Base-by-base conservation (phyloP, 2,329 filamentous ascomycete genomes). In the Trichoderma sp. region DNA sequence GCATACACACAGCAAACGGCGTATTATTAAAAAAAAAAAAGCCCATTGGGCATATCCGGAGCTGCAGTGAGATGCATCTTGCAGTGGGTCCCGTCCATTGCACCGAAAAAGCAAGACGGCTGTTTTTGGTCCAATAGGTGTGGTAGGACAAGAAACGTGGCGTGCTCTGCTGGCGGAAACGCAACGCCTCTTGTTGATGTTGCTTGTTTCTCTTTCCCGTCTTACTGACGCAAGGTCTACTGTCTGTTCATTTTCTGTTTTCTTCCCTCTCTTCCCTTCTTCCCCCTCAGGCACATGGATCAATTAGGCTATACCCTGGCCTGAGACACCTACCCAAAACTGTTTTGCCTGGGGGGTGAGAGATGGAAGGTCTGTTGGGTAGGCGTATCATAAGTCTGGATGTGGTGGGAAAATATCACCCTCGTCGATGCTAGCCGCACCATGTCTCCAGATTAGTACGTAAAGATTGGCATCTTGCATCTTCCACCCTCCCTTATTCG, bases 101-200 rank as follows among this genome's bases (percentile, higher is more conserved):
- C 64, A 11, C 63, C 59, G 24, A 49, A 49, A 32, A 39, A n/a
- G 39, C 32, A 34, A 59, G 54, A 51, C 46, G 51, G 13, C 34
- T n/a, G 18, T 14, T 49, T 56, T 56, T 39, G 51, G 43, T 66
- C 68, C 68, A 69, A 69, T 69, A 26, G 46, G 63, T 65, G 61
- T 43, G 46, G 39, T 46, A n/a, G 52, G 61, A 66, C 54, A 51
- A 51, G 59, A 54, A 69, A 69, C 68, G 68, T 69, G 68, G 68
- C 54, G 21, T 59, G 32, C 61, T 66, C 43, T 39, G 60, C 51
- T 55, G 66, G 59, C 49, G 26, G 16, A 54, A 52, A 49, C 8
- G 46, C 58, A 49, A 61, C 39, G 46, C 51, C 13, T 10, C 32
- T 68, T 21, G 26, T 28, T 24, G 24, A n/a, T 16, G 11, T 16